Evolutionary conservation across 805 yeast species (phyloP), one percentile per base, ranked within the genome.

Genomic region (Wickerhamomyces xylosicus): DNA sequence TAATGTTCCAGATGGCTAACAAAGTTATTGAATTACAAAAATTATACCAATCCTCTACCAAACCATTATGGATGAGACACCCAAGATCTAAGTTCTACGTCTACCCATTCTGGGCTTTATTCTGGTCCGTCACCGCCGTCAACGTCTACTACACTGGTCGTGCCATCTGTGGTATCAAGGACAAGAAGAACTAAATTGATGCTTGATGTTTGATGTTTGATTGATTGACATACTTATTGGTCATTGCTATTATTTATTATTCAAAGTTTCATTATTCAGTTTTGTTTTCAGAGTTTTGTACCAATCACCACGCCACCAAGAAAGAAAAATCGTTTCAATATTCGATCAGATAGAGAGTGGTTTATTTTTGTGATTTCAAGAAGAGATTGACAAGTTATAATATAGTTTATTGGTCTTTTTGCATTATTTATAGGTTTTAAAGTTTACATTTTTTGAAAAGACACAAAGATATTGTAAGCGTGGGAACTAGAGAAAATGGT

Each of bases 91-190:
- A 53, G 47, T 50, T 48, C 48, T 52, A 50, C 54, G 31, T 54
- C 45, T 53, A 53, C 43, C 58, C 58, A 46, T 54, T 53, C 56
- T 54, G 57, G 57, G 50, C 47, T 41, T 41, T 53, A 41, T 52
- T 54, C 55, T 48, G 52, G 50, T 33, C 46, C 33, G 52, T 50
- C 31, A 43, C 47, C 36, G 50, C 54, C 34, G 47, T 44, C 37
- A 49, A 47, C 49, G 16, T 47, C 16, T 51, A 41, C 53, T 54
- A 53, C 54, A 58, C 74, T 41, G 84, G 77, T 52, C 77, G 87
- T 69, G 92, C 92, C 50, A 54, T 72, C 47, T 56, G 66, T 33
- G 89, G 87, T 59, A 67, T 79, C 59, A 79, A 81, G 68, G 80
- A 57, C 48, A 28, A 42, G 16, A 49, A 49, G 47, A 25, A 25